Base-by-base conservation (phyloP, 176 grass and related monocot species). In the Carex myosuroides region DNA sequence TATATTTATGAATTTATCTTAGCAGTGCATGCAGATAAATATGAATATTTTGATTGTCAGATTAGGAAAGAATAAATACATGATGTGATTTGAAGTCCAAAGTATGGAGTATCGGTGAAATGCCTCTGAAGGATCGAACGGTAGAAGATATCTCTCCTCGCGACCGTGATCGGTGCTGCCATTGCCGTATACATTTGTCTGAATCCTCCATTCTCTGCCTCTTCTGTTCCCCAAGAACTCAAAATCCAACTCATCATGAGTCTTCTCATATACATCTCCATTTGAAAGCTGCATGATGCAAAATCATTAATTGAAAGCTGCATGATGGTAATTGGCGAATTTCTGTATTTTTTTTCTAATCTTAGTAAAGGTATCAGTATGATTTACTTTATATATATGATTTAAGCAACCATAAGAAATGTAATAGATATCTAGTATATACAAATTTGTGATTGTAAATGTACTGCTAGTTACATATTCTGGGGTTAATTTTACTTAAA, bases 151-250 rank as follows among this genome's bases (percentile, higher is more conserved):
- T 59, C 93, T 85, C 79, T 96, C 93, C 90, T 96, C 93, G 21
- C 93, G 87, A 13, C 93, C 93, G n/a, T 64, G 91, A 84, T 39
- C 64, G 62, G 93, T 96, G 91, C 93, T 96, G 79, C 93, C 93
- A 68, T 96, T 96, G 85, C 93, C 93, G 75, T 96, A 96, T 20
- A 93, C 93, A 82, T 96, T 96, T 53, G 93, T 96, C 91, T 96
- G 93, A 80, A 96, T 88, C 32, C 90, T 89, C 93, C 93, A 96
- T 62, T 96, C 89, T 20, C 84, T 86, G 48, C 93, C 93, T 86
- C 91, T 87, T 79, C 86, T 87, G 87, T 90, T 93, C 77, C 93
- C 93, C 75, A 96, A 85, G 87, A 96, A 96, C 89, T 96, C 93
- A 66, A 91, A 93, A 84, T 96, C 93, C 89, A 96, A 88, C 91